Conservation (phyloP, 1,139 yeast genomes). For the Kodamaea arcana region DNA sequence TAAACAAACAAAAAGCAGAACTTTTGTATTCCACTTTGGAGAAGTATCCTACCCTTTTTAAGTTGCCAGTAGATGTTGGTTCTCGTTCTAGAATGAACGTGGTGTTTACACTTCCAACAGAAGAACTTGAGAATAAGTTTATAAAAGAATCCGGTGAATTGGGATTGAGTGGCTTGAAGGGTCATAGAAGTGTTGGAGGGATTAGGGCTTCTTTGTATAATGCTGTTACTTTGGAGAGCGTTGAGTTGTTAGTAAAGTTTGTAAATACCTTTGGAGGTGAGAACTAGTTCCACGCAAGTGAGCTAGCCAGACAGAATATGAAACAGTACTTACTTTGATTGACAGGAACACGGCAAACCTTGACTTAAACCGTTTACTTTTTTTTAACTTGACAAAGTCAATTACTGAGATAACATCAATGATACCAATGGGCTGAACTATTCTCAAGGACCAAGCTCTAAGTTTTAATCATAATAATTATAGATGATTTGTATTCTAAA, state of each 20-base stretch:
- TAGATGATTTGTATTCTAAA: too few relatives aligned
- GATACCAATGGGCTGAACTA: too few relatives aligned
- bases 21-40: slow-evolving; percentile 64
- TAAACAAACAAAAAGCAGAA: slow-evolving; percentile 58
- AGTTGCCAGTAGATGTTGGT: slow-evolving; percentile 57
- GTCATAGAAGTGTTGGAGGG: slow-evolving; percentile 97
- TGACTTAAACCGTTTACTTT: too few relatives aligned
- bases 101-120: slow-evolving; percentile 71
- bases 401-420: too few relatives aligned
- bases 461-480: too few relatives aligned
- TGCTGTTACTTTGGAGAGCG: slow-evolving; percentile 70
- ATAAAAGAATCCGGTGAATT: slow-evolving; percentile 54
- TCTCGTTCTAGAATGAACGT: slow-evolving; percentile 89
- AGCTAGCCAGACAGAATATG: too few relatives aligned
- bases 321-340: too few relatives aligned
- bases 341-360: too few relatives aligned
- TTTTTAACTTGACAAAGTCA: too few relatives aligned
- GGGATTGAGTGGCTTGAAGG: slow-evolving; percentile 73
- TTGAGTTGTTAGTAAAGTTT: slow-evolving; percentile 55
- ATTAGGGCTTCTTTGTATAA: slow-evolving; percentile 91
- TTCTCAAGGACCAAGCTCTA: too few relatives aligned
- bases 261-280: slow-evolving; percentile 68
- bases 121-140: slow-evolving; percentile 63
- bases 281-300: too few relatives aligned
- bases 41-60: slow-evolving; percentile 57